phyloP scores from a whole-genome alignment of 176 grass and related monocot species.

The Oropetium thomaeum region DNA sequence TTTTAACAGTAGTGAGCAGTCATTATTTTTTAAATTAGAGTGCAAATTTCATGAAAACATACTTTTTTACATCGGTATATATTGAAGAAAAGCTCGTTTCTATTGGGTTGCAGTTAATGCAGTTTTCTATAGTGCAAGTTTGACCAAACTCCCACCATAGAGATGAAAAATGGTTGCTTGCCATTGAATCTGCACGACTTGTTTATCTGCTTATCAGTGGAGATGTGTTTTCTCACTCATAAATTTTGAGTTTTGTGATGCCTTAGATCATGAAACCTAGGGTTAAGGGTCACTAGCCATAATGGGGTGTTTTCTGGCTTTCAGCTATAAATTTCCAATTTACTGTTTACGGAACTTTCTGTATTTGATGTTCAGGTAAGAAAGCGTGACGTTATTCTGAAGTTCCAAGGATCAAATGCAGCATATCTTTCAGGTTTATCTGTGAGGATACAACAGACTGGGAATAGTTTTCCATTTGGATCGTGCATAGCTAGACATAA shows the following conservation, averaged over 20 bases:
- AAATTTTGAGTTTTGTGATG: background rate
- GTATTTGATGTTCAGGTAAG: conserved; percentile 65
- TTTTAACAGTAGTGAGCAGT: background rate
- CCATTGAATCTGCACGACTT: background rate
- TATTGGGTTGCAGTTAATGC: conserved; percentile 6
- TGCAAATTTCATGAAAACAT: background rate
- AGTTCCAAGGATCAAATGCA: conserved; percentile 57
- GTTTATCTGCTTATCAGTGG: background rate
- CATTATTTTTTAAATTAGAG: background rate
- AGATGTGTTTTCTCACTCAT: background rate
- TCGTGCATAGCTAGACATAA: conserved; percentile 81
- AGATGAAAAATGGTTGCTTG: too few species aligned
- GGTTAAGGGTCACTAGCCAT: too few species aligned
- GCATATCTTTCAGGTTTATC: conserved; percentile 51
- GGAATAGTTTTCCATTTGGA: conserved; percentile 91
- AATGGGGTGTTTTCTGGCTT: background rate
- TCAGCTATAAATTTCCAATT: background rate
- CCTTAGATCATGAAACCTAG: background rate
- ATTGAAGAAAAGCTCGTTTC: background rate
- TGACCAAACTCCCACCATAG: background rate
- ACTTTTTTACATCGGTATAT: background rate
- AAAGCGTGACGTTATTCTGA: conserved; percentile 74
- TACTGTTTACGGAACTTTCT: conserved; percentile 1
- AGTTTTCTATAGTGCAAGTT: background rate
- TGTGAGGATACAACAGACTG: conserved; percentile 66